phyloP scores from a whole-genome alignment of 805 yeast species.

The Myxozyma nipponensis region DNA sequence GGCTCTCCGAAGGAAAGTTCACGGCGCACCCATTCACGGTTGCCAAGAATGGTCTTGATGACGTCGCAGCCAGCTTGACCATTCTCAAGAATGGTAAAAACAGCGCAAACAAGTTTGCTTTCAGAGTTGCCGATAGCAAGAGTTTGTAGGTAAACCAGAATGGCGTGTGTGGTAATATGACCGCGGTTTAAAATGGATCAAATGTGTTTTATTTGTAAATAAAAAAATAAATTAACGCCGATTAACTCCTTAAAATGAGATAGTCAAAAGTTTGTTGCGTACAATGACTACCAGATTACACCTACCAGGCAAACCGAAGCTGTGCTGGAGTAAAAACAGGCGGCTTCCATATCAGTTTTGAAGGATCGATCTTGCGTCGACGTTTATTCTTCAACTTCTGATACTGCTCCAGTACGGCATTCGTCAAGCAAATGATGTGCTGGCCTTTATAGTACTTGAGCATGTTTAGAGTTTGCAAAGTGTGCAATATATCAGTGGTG shows the following conservation, averaged over 20 bases:
- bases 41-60: conserved; percentile 19
- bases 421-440: conserved; percentile 82
- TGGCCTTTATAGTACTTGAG: conserved; percentile 92
- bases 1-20: conserved; percentile 20
- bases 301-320: conserved; percentile 90
- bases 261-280: too few species aligned
- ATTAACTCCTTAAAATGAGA: too few species aligned
- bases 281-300: background rate
- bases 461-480: conserved; percentile 86
- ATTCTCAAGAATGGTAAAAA: conserved; percentile 10
- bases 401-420: conserved; percentile 71
- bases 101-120: conserved; percentile 15
- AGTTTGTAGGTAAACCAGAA: conserved; percentile 12
- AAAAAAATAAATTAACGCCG: too few species aligned
- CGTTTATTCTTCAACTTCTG: conserved; percentile 67
- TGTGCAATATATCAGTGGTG: conserved; percentile 89
- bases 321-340: conserved; percentile 94
- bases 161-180: too few species aligned
- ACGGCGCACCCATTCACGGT: conserved; percentile 9
- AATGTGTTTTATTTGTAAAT: too few species aligned
- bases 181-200: too few species aligned
- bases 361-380: conserved; percentile 67
- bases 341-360: conserved; percentile 81
- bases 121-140: conserved; percentile 19
- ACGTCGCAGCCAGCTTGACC: conserved; percentile 9